These are phyloP conservation scores for Diplogelasinospora grovesii DNA, from an alignment of 495 filamentous ascomycete genomes.

Conservation along the genomic window DNA sequence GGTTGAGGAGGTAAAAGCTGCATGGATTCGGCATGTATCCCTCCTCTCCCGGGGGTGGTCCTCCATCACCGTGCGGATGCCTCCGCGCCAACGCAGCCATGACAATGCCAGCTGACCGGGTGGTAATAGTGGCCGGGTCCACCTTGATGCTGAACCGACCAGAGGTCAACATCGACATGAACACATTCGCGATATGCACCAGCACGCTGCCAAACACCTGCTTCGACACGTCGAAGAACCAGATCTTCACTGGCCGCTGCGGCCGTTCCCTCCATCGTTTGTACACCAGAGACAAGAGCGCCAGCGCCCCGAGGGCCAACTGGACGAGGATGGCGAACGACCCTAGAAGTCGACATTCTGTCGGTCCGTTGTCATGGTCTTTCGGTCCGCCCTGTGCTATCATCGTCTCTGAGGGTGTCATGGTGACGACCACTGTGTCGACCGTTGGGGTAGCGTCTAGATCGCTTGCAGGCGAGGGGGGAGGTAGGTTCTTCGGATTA, in stretches of 20 bases:
- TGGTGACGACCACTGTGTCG: conserved; percentile 7
- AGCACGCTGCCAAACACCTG: conserved; percentile 92
- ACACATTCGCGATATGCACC: conserved; percentile 82
- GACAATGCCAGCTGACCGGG: conserved; percentile 1
- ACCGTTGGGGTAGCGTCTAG: neutral
- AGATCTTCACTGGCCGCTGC: conserved; percentile 86
- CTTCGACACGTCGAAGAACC: conserved; percentile 95
- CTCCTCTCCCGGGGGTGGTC: conserved; percentile 32
- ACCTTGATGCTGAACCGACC: conserved; percentile 57
- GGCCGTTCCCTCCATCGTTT: conserved; percentile 90
- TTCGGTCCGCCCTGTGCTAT: too few species aligned
- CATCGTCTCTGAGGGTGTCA: conserved; percentile 12
- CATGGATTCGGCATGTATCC: conserved; percentile 83
- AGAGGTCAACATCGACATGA: conserved; percentile 91
- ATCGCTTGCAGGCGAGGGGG: conserved; percentile 17
- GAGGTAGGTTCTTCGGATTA: conserved; percentile 3
- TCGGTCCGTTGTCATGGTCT: conserved; percentile 29
- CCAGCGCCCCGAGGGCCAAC: conserved; percentile 75
- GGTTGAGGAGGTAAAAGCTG: conserved; percentile 88
- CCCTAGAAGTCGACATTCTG: conserved; percentile 77
- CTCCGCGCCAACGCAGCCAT: conserved; percentile 4
- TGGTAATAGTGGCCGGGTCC: conserved; percentile 36
- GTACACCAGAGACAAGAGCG: conserved; percentile 78
- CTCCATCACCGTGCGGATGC: conserved; percentile 1
- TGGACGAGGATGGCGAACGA: conserved; percentile 86